Evolutionary conservation across 1,139 yeast genomes (phyloP).

Genomic region (Protomyces macrosporus): DNA sequence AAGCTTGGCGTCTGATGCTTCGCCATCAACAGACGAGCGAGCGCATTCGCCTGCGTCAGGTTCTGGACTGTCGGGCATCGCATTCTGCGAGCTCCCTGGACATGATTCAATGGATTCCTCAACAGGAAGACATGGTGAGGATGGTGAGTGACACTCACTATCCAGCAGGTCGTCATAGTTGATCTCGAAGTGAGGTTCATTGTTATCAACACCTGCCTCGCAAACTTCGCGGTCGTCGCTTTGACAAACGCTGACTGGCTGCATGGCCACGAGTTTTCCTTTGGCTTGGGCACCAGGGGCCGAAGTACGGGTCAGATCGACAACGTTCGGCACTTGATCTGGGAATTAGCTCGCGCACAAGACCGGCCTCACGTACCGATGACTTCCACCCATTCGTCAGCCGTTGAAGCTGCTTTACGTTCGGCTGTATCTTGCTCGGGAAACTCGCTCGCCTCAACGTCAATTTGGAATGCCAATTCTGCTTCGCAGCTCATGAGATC

Average conservation of each 20-base stretch:
- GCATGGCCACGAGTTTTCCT: neutral
- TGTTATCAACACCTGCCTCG: neutral
- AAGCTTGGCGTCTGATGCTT: neutral
- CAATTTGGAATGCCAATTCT: neutral
- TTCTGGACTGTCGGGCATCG: neutral
- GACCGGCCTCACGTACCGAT: neutral
- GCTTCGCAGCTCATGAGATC: neutral
- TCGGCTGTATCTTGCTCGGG: neutral
- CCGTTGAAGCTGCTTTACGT: neutral
- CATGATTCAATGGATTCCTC: too few relatives aligned
- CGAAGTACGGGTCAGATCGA: neutral
- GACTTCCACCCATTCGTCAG: neutral
- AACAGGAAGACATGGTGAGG: too few relatives aligned
- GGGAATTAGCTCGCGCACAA: neutral
- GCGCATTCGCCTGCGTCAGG: neutral
- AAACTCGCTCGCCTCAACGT: neutral
- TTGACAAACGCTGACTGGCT: neutral
- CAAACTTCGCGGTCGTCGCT: too few relatives aligned
- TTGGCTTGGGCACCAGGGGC: neutral
- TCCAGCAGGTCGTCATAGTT: too few relatives aligned
- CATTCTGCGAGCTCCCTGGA: neutral
- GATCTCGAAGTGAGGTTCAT: neutral
- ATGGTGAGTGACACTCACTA: too few relatives aligned
- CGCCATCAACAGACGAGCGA: neutral
- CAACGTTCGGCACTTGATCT: neutral